Conservation (phyloP, 1,284 basidiomycete species). For the Ustilago hordei region DNA sequence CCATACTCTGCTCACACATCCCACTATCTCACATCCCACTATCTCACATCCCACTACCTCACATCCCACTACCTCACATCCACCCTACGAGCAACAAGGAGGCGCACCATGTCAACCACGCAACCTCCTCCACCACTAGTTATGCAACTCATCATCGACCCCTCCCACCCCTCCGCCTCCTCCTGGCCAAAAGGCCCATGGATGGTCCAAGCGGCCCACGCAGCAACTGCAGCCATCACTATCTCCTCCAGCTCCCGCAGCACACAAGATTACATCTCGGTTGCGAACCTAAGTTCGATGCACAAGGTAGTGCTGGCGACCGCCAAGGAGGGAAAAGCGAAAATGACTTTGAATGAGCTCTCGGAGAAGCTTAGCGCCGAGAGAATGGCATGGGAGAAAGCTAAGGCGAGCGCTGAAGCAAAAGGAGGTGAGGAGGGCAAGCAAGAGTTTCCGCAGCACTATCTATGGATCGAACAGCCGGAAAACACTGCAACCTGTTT, state of each 20-base stretch:
- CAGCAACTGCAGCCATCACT: slow-evolving; percentile 71
- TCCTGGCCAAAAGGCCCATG: slow-evolving; percentile 75
- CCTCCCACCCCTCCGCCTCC: slow-evolving; percentile 29
- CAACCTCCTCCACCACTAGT: slow-evolving; percentile 34
- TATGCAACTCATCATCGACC: slow-evolving; percentile 67
- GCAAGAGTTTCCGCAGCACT: slow-evolving; percentile 68
- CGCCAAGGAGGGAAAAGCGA: slow-evolving; percentile 24
- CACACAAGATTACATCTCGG: slow-evolving; percentile 50
- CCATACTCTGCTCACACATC: no score
- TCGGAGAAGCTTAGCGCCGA: slow-evolving; percentile 62
- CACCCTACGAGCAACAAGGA: background rate
- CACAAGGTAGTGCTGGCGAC: slow-evolving; percentile 68
- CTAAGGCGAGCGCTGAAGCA: background rate
- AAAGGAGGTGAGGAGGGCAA: slow-evolving; percentile 3
- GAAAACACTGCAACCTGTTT: slow-evolving; percentile 74
- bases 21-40: background rate
- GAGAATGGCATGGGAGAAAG: slow-evolving; percentile 25
- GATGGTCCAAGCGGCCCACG: slow-evolving; percentile 75
- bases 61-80: background rate
- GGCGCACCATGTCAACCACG: slow-evolving; percentile 20
- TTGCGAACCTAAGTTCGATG: slow-evolving; percentile 52
- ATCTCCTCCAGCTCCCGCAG: slow-evolving; percentile 17
- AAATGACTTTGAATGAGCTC: slow-evolving; percentile 61
- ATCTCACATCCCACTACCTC: background rate
- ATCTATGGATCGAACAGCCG: slow-evolving; percentile 75